Evolutionary conservation across 805 yeast species (phyloP), one percentile per base, ranked within the genome.

Genomic region (Tetrapisispora nanseiensis): DNA sequence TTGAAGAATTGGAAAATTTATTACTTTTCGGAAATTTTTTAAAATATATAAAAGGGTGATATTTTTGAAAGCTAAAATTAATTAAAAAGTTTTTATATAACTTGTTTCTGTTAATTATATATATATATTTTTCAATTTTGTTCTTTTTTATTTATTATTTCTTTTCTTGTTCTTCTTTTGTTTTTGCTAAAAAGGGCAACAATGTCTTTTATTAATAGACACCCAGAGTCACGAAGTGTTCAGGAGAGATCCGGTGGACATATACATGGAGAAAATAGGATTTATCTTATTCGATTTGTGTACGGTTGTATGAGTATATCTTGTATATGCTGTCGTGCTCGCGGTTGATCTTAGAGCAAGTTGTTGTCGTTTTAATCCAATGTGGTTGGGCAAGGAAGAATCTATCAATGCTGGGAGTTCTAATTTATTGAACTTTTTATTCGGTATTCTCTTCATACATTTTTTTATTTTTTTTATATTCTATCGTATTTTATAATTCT

Each of bases 291-390:
- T 26, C 23, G n/a, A n/a, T 24, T 22, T 18, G 40, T 38, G 39
- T 37, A 42, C 46, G 44, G 44, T 36, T 27, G 18, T 24, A 20
- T 22, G 27, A 36, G 40, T 27, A 30, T 27, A 34, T 24, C 36
- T 36, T 33, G 38, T 31, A 24, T 46, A 41, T 44, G 44, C 48
- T 67, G 74, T 74, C 85, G 95, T 84, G 95, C 95, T 84, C 89
- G 92, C 92, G 92, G 83, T 67, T 69, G 84, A 54, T 83, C 92
- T 82, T 74, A 84, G 89, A 84, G 66, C 44, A 67, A 76, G 54
- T 48, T 44, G 42, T 39, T 27, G 40, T 23, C 28, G 36, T 26
- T 31, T 24, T 35, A 35, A 35, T 19, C 43, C 39, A 39, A 24
- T 6, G 33, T 28, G 42, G 33, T 28, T 34, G 22, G 34, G 38